A percentile compares a stretch with the other conserved stretches of the same genome.
phyloP scores from a whole-genome alignment of 768 basidiomycete genomes.

The Mycena maculata region DNA sequence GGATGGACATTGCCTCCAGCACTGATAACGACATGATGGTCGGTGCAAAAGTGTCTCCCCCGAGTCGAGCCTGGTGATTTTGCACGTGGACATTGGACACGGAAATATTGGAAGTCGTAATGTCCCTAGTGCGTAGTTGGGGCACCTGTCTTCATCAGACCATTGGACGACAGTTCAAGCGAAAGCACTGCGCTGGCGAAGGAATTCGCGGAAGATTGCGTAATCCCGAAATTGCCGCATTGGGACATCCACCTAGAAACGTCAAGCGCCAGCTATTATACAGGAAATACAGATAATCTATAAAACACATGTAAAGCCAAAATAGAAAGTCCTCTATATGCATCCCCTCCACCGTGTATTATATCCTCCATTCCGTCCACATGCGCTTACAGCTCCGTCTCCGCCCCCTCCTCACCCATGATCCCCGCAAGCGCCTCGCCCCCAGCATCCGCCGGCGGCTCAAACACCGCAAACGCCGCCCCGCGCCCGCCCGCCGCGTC shows the following conservation, averaged over 20 bases:
- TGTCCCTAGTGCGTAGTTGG: too few species aligned
- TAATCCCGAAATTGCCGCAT: constrained; percentile 2
- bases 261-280: background rate
- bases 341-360: background rate
- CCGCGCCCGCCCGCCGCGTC: constrained; percentile 46
- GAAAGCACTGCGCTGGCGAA: too few species aligned
- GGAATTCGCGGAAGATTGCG: too few species aligned
- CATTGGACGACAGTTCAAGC: too few species aligned
- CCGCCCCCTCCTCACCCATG: constrained; percentile 60
- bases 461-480: constrained; percentile 83
- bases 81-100: too few species aligned
- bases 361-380: background rate
- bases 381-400: background rate
- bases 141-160: too few species aligned
- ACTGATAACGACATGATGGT: constrained; percentile 23
- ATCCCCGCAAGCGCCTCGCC: constrained; percentile 79
- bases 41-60: constrained; percentile 1
- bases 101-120: too few species aligned
- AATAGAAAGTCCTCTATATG: background rate
- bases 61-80: too few species aligned
- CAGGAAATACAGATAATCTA: constrained; percentile 22
- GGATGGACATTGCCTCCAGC: constrained; percentile 21
- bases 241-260: background rate
- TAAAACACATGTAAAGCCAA: background rate
- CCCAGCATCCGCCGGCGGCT: constrained; percentile 70